phyloP scores from a whole-genome alignment of 208 protist genomes.

The Naegleria fowleri region DNA sequence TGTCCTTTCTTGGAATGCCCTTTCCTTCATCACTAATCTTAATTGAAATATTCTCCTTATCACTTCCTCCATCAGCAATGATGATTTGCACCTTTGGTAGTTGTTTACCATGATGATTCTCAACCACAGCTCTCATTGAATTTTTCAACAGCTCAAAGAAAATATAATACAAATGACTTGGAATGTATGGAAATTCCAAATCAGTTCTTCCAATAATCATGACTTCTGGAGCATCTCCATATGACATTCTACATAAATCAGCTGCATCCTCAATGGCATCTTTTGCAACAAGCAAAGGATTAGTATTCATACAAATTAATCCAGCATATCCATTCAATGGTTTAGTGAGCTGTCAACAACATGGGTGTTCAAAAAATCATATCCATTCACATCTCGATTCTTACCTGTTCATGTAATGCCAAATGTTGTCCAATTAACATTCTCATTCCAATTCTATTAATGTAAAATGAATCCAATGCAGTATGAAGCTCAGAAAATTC shows the following conservation, averaged over 20 bases:
- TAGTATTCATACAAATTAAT: slow-evolving; percentile 4
- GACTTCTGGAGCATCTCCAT: slow-evolving; percentile 77
- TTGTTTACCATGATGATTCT: slow-evolving; percentile 56
- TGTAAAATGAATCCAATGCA: slow-evolving; percentile 1
- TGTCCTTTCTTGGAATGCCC: slow-evolving; percentile 41
- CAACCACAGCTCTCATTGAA: slow-evolving; percentile 75
- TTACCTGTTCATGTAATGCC: not conserved
- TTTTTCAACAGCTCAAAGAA: slow-evolving; percentile 90
- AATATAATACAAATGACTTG: slow-evolving; percentile 84
- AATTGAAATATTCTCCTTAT: slow-evolving; percentile 44
- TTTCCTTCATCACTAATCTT: slow-evolving; percentile 46
- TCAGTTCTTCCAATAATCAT: slow-evolving; percentile 59
- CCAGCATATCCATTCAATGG: not conserved
- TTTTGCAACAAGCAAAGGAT: slow-evolving; percentile 23
- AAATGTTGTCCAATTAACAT: slow-evolving; percentile 27
- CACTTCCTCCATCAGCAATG: slow-evolving; percentile 34
- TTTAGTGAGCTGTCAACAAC: not conserved
- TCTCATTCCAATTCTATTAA: slow-evolving; percentile 17
- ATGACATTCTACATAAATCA: slow-evolving; percentile 73
- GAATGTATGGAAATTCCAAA: slow-evolving; percentile 78
- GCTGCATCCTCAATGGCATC: slow-evolving; percentile 72
- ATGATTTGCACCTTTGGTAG: slow-evolving; percentile 28
- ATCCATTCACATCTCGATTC: no score
- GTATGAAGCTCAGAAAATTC: not conserved
- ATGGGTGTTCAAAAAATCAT: no score